Conservation (phyloP, 768 basidiomycete species). For the Rickenella mellea region DNA sequence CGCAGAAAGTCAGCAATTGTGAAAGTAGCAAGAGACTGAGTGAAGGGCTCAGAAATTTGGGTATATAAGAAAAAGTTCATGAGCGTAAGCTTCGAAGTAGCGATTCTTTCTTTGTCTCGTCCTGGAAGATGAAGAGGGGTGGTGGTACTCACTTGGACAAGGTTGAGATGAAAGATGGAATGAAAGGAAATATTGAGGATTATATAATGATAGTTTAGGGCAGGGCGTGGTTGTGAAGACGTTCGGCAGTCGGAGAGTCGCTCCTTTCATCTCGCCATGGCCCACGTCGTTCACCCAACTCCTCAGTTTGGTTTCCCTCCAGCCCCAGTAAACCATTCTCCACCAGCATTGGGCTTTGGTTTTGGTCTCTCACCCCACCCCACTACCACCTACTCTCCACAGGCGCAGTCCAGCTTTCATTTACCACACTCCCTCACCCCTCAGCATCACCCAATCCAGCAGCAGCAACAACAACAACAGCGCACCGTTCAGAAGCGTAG, state of each 20-base stretch:
- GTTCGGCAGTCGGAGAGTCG: constrained; percentile 4
- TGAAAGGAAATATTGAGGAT: constrained; percentile 7
- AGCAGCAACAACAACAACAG: constrained; percentile 3
- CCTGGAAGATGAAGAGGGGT: constrained; percentile 24
- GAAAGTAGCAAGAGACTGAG: constrained; percentile 5
- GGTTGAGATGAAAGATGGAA: constrained; percentile 7
- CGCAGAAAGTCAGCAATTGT: constrained; percentile 7
- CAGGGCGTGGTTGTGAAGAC: constrained; percentile 14
- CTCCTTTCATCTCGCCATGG: constrained; percentile 37
- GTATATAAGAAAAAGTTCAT: constrained; percentile 69
- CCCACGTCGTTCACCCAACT: constrained; percentile 51
- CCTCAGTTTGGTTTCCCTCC: constrained; percentile 58
- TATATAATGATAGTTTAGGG: neutral
- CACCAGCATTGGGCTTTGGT: constrained; percentile 64
- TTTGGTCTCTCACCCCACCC: constrained; percentile 50
- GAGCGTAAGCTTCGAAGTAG: constrained; percentile 75
- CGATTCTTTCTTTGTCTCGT: constrained; percentile 71
- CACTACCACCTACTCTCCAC: constrained; percentile 15
- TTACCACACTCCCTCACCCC: neutral
- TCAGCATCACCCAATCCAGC: neutral
- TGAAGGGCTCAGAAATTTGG: constrained; percentile 81
- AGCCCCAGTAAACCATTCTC: constrained; percentile 45
- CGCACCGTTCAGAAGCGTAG: constrained; percentile 51
- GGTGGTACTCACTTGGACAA: constrained; percentile 23
- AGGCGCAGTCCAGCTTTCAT: constrained; percentile 1